Conservation (phyloP, 2,329 filamentous ascomycete species). For the Cladophialophora carrionii region DNA sequence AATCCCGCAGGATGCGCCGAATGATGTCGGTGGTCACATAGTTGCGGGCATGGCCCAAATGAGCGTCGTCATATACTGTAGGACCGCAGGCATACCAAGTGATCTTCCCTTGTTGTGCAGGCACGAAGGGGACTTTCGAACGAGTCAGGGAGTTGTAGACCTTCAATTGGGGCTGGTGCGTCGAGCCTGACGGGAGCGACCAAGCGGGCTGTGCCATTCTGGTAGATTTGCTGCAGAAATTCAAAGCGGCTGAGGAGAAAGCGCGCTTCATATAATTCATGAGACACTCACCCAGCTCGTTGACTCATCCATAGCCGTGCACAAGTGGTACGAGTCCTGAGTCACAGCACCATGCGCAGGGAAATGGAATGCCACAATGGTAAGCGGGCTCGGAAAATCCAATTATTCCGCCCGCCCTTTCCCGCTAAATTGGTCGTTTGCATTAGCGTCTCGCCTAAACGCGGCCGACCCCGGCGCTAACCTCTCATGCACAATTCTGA, state of each 20-base stretch:
- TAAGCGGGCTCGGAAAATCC: conserved; percentile 12
- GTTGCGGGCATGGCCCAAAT: conserved; percentile 82
- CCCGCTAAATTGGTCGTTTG: neutral
- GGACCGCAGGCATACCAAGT: conserved; percentile 90
- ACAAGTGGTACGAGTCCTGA: conserved; percentile 14
- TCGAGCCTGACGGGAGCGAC: conserved; percentile 47
- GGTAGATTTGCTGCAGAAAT: conserved; percentile 17
- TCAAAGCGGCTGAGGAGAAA: conserved; percentile 27
- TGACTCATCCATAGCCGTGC: conserved; percentile 25
- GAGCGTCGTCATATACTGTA: conserved; percentile 80
- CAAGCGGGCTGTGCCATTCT: conserved; percentile 49
- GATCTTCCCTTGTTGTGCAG: conserved; percentile 69
- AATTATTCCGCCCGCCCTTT: neutral
- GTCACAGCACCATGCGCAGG: neutral
- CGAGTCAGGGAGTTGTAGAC: conserved; percentile 81
- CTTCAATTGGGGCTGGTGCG: conserved; percentile 61
- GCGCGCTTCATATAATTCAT: conserved; percentile 30
- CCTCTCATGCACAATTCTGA: conserved; percentile 1
- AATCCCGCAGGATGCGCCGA: conserved; percentile 77
- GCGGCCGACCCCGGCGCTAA: neutral
- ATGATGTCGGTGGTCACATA: conserved; percentile 91
- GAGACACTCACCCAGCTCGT: conserved; percentile 17
- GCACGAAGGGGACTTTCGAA: conserved; percentile 72
- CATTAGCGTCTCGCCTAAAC: neutral
- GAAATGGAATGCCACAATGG: conserved; percentile 1